Conservation (phyloP, 441 rosid genomes). For the Populus trichocarpa region DNA sequence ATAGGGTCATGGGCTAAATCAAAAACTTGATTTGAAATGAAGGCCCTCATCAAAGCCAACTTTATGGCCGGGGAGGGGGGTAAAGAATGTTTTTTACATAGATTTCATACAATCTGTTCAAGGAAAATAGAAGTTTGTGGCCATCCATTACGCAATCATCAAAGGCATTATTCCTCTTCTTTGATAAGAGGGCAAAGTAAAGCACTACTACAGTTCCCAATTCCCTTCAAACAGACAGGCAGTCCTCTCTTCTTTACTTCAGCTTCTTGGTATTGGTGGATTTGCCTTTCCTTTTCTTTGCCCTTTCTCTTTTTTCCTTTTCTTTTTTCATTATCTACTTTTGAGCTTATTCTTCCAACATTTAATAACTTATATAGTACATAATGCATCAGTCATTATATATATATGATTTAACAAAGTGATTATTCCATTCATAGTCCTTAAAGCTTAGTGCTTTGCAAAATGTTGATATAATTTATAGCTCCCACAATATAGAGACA, state of each 20-base stretch:
- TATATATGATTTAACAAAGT: conserved; percentile 25
- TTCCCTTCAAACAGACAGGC: conserved; percentile 54
- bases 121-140: conserved; percentile 5
- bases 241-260: conserved; percentile 35
- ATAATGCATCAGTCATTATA: neutral
- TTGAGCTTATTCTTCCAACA: conserved; percentile 15
- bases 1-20: neutral
- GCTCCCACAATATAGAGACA: conserved; percentile 19
- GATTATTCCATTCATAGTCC: conserved; percentile 41
- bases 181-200: conserved; percentile 20
- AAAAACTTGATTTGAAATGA: conserved; percentile 4
- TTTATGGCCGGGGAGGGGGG: neutral
- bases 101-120: conserved; percentile 32
- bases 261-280: conserved; percentile 33
- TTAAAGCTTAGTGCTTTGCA: conserved; percentile 27
- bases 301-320: conserved; percentile 1
- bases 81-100: conserved; percentile 11
- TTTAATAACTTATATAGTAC: conserved; percentile 11
- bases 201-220: conserved; percentile 28
- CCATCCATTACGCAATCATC: conserved; percentile 26
- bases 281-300: conserved; percentile 18
- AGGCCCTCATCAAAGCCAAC: conserved; percentile 27
- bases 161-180: conserved; percentile 24
- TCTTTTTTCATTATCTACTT: conserved; percentile 14
- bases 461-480: conserved; percentile 6